Evolutionary conservation across 78 protist genomes (phyloP).

Genomic region (Paratrimastix pyriformis): DNA sequence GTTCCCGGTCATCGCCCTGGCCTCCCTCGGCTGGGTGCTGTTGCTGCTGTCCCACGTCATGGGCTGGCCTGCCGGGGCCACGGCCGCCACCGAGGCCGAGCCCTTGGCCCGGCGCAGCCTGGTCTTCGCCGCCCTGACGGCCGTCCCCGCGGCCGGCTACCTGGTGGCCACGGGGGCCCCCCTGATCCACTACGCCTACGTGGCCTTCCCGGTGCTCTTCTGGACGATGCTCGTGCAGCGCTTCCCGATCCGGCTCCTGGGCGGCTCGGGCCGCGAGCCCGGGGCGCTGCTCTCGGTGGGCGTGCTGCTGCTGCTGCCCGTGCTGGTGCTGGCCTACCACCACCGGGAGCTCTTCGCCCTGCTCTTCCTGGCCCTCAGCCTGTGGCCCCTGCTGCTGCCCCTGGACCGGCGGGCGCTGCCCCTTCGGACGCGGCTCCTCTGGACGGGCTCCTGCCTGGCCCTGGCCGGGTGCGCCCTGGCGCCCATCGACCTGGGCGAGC

Average conservation of each 20-base stretch:
- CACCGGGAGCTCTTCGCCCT: slow-evolving; percentile 25
- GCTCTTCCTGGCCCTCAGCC: slow-evolving; percentile 7
- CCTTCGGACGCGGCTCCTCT: too few species aligned
- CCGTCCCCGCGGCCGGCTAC: not conserved
- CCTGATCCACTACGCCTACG: not conserved
- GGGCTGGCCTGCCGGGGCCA: not conserved
- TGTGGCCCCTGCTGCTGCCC: slow-evolving; percentile 2
- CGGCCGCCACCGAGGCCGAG: not conserved
- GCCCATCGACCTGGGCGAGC: too few species aligned
- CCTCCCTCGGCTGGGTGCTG: slow-evolving; percentile 48
- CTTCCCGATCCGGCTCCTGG: not conserved
- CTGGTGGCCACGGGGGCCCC: too few species aligned
- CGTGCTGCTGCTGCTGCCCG: slow-evolving; percentile 28
- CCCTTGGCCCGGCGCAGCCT: not conserved
- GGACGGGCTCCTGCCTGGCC: too few species aligned
- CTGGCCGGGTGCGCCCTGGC: too few species aligned
- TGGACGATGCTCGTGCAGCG: not conserved
- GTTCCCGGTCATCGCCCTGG: slow-evolving; percentile 47
- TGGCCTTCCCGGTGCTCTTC: not conserved
- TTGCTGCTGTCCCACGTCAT: not conserved
- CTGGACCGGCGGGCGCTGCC: too few species aligned
- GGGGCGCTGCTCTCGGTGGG: not conserved
- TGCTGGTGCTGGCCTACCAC: slow-evolving; percentile 29
- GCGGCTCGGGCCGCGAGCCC: not conserved
- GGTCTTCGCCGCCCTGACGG: not conserved